A percentile compares a stretch with the other conserved stretches of the same genome.
Evolutionary conservation across 208 protist genomes (phyloP).

Genomic region (Leishmania tarentolae): DNA sequence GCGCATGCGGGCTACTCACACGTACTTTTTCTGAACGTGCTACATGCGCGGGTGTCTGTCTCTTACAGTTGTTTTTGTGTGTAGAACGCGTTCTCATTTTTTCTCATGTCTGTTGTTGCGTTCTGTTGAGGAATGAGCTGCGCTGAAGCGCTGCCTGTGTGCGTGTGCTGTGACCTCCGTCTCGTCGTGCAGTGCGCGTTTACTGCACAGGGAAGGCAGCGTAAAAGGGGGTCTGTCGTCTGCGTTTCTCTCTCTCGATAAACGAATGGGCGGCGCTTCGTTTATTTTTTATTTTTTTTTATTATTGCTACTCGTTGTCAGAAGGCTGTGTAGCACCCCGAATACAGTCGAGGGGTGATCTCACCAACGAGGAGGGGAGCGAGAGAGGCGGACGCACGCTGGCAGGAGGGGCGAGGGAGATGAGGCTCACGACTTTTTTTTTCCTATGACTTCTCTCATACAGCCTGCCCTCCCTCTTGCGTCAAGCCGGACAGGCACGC

Average conservation of each 20-base stretch:
- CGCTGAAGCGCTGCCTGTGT: not conserved
- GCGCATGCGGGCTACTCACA: slow-evolving; percentile 66
- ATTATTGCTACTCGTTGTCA: not conserved
- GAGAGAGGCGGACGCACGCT: not conserved
- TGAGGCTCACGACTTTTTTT: too few relatives aligned
- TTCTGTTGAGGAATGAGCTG: not conserved
- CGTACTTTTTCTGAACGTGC: slow-evolving; percentile 39
- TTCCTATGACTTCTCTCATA: not conserved
- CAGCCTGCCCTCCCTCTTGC: not conserved
- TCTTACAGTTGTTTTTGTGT: not conserved
- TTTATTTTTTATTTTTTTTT: not conserved
- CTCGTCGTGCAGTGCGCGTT: not conserved
- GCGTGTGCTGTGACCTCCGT: not conserved
- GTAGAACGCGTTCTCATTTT: not conserved
- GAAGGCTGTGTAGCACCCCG: not conserved
- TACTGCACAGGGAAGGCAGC: not conserved
- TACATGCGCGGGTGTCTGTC: not conserved
- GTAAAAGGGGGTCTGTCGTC: not conserved
- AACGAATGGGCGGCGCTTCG: not conserved
- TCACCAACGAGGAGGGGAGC: not conserved
- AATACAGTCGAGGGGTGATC: not conserved
- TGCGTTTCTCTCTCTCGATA: not conserved
- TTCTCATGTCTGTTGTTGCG: not conserved
- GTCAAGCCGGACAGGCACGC: not conserved
- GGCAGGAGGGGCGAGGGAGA: not conserved